Conservation (phyloP, 768 basidiomycete genomes). For the Auricularia sp. region DNA sequence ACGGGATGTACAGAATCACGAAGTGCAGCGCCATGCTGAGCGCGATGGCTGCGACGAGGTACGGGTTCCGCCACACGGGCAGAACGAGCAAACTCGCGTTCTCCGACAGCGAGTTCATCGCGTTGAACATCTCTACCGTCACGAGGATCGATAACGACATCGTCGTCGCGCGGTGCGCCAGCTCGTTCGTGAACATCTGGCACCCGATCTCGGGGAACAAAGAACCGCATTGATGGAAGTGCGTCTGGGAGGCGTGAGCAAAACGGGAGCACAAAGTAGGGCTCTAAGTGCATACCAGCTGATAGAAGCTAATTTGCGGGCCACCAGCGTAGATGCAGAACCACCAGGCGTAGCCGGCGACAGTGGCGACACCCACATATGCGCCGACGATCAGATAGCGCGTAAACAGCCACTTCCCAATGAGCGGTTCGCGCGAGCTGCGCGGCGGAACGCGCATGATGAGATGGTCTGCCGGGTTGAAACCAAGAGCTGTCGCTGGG, state of each 20-base stretch:
- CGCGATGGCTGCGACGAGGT: constrained; percentile 78
- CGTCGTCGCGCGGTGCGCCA: constrained; percentile 83
- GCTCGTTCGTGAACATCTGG: constrained; percentile 85
- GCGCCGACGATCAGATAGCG: constrained; percentile 87
- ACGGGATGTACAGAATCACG: constrained; percentile 92
- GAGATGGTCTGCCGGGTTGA: constrained; percentile 92
- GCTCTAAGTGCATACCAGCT: constrained; percentile 54
- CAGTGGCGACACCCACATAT: constrained; percentile 92
- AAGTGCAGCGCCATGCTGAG: constrained; percentile 91
- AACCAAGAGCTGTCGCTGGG: constrained; percentile 93
- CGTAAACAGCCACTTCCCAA: constrained; percentile 91
- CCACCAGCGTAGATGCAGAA: constrained; percentile 85
- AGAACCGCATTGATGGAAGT: constrained; percentile 87
- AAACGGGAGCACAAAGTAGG: constrained; percentile 2
- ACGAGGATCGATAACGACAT: constrained; percentile 95
- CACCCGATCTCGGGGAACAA: constrained; percentile 88
- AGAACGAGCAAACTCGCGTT: constrained; percentile 85
- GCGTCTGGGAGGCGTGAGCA: constrained; percentile 45
- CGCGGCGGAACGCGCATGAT: constrained; percentile 95
- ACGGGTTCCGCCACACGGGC: constrained; percentile 91
- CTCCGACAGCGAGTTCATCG: constrained; percentile 95
- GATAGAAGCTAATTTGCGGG: constrained; percentile 87
- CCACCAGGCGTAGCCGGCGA: constrained; percentile 99
- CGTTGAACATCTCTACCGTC: constrained; percentile 94
- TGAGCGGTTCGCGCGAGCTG: constrained; percentile 80